phyloP scores from a whole-genome alignment of 257 asterid species.

The Capsicum rhomboideum region DNA sequence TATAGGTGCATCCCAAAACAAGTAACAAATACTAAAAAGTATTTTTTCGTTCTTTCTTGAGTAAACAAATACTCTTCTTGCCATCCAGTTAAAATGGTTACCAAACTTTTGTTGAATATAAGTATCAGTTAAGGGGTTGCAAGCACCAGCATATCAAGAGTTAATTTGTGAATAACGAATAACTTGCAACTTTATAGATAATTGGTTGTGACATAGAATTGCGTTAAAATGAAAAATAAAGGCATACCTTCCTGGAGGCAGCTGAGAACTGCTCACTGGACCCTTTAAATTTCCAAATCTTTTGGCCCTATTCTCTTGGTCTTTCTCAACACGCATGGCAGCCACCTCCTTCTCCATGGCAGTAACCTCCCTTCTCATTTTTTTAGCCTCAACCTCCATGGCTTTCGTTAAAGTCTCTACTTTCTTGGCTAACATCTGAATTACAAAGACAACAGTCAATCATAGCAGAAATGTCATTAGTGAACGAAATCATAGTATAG shows the following conservation, averaged over 20 bases:
- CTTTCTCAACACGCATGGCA: slow-evolving; percentile 94
- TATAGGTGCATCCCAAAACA: background rate
- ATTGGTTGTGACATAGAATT: background rate
- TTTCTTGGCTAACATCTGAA: slow-evolving; percentile 87
- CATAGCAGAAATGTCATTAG: background rate
- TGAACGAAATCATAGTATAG: background rate
- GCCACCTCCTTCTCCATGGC: slow-evolving; percentile 99
- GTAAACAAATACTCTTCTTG: background rate
- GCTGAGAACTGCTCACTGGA: slow-evolving; percentile 64
- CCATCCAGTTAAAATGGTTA: background rate
- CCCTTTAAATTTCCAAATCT: slow-evolving; percentile 56
- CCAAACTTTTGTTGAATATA: background rate
- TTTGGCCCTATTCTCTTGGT: slow-evolving; percentile 66
- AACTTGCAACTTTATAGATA: background rate
- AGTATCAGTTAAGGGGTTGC: background rate
- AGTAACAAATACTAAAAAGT: background rate
- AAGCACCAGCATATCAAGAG: background rate
- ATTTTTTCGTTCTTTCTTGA: background rate
- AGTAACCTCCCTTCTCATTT: slow-evolving; percentile 97
- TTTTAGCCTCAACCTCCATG: slow-evolving; percentile 96
- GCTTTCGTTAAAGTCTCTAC: slow-evolving; percentile 93
- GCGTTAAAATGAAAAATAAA: background rate
- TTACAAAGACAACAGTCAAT: background rate
- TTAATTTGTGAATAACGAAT: background rate
- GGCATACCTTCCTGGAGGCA: slow-evolving; percentile 68